Base-by-base conservation (phyloP, 1,139 yeast genomes). In the Hyphopichia fennica region DNA sequence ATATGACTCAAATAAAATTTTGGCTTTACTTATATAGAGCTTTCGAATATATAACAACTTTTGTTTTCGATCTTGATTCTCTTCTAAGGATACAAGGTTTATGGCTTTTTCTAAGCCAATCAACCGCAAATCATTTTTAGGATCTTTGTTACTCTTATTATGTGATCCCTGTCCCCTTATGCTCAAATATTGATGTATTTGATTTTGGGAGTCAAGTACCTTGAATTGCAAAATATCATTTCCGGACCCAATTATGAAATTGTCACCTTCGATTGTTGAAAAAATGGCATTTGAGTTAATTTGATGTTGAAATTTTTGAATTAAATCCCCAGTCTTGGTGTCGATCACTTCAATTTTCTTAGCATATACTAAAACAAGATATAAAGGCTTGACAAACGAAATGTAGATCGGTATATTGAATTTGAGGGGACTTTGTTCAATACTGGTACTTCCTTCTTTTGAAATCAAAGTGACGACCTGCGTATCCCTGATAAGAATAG, bases 341-440 rank as follows among this genome's bases (percentile, higher is more conserved):
- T 79, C 82, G 13, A 74, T 45, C 0, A 81, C 49, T 42, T 78
- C 82, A 1, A 81, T 50, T 38, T 61, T 67, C 42, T 72, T 72
- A 33, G 62, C 54, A 39, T 67, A 67, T 2, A 72, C 53, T 1
- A 67, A 50, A n/a, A 79, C 48, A 13, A 80, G 47, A 49, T 80
- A 81, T 1, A 64, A 53, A 1, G 87, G 86, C 34, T 62, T 54
- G 38, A 78, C 57, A 35, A 60, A 63, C 9, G 65, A 52, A 3
- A 73, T 59, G 30, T 49, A 56, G 14, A 53, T 48, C 3, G 77
- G 79, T 11, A 63, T 50, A 1, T 61, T 47, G 42, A 74, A 54
- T 35, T 60, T 61, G 1, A 65, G 52, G 8, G 52, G 56, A 14
- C 65, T 56, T 5, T 56, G 54, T 4, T 42, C 41, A 14, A 65